Percentiles rank a stretch among this genome's conserved stretches.
phyloP scores from a whole-genome alignment of 257 asterid species.

The Verbascum thapsus region DNA sequence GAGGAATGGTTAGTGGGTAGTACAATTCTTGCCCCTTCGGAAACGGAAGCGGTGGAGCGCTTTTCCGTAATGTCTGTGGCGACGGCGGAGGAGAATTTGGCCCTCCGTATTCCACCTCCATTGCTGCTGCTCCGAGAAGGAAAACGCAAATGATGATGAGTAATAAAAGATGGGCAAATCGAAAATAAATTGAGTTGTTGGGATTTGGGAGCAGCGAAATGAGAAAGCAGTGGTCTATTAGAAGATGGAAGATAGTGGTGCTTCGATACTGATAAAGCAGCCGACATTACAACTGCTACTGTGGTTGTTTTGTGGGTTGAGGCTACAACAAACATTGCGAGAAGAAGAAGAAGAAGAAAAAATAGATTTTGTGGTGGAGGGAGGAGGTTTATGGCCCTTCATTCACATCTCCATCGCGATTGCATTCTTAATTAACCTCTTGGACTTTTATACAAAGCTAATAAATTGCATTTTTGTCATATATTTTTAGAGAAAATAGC shows the following conservation, averaged over 20 bases:
- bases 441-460: no score
- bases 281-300: conserved; percentile 42
- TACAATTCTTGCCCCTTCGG: conserved; percentile 40
- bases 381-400: neutral
- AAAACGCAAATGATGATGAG: conserved; percentile 25
- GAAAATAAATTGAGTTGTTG: conserved; percentile 27
- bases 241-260: conserved; percentile 37
- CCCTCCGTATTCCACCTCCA: conserved; percentile 25
- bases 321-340: conserved; percentile 21
- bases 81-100: conserved; percentile 53
- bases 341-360: no score
- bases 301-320: conserved; percentile 19
- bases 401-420: no score
- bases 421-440: no score
- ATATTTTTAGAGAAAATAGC: no score
- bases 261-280: conserved; percentile 37
- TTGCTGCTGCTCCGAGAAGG: conserved; percentile 10
- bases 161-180: conserved; percentile 19
- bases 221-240: conserved; percentile 29
- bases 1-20: conserved; percentile 93
- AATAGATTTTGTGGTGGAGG: neutral
- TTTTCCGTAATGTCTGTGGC: conserved; percentile 55
- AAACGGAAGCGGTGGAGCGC: conserved; percentile 36
- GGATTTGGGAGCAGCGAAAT: conserved; percentile 36
- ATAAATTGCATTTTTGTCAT: no score